Evolutionary conservation across 352 stramenopile species (phyloP).

Genomic region (Globisporangium sylvaticum): DNA sequence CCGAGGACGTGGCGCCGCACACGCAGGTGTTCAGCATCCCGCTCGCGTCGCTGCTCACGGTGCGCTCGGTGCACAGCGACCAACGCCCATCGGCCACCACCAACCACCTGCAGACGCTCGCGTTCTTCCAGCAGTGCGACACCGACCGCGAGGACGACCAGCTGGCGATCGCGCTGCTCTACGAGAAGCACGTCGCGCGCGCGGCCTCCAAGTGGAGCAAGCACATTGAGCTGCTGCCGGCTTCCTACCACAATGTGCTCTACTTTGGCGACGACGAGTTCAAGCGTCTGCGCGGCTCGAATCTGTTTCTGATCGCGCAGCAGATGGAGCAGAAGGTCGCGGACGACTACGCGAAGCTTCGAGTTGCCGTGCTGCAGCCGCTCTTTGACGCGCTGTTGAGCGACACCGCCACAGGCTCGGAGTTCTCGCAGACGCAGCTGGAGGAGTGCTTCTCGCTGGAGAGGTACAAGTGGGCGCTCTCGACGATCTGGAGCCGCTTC

Average conservation of each 20-base stretch:
- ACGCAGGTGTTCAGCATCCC: slow-evolving; percentile 67
- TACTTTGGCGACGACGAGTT: slow-evolving; percentile 52
- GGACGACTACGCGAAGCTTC: slow-evolving; percentile 41
- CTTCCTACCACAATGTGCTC: slow-evolving; percentile 63
- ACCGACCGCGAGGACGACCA: slow-evolving; percentile 58
- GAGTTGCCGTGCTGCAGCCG: slow-evolving; percentile 37
- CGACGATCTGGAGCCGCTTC: slow-evolving; percentile 84
- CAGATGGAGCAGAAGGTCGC: slow-evolving; percentile 59
- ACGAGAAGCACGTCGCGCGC: slow-evolving; percentile 52
- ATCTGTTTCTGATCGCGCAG: slow-evolving; percentile 58
- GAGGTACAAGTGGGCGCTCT: slow-evolving; percentile 81
- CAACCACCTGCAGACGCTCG: slow-evolving; percentile 24
- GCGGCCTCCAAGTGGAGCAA: slow-evolving; percentile 53
- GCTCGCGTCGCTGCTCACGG: slow-evolving; percentile 51
- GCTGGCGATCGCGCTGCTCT: slow-evolving; percentile 65
- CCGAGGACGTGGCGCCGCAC: slow-evolving; percentile 74
- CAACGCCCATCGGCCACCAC: slow-evolving; percentile 15
- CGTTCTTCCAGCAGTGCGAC: slow-evolving; percentile 45
- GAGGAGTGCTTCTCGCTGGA: slow-evolving; percentile 55
- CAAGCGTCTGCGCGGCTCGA: slow-evolving; percentile 46
- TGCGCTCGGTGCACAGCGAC: slow-evolving; percentile 26
- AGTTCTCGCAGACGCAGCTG: slow-evolving; percentile 17
- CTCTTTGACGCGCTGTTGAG: slow-evolving; percentile 38
- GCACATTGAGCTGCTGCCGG: slow-evolving; percentile 59
- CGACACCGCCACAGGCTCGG: slow-evolving; percentile 11